Base-by-base conservation (phyloP, 2,329 filamentous ascomycete genomes). In the Beauveria scarabaeidicola region DNA sequence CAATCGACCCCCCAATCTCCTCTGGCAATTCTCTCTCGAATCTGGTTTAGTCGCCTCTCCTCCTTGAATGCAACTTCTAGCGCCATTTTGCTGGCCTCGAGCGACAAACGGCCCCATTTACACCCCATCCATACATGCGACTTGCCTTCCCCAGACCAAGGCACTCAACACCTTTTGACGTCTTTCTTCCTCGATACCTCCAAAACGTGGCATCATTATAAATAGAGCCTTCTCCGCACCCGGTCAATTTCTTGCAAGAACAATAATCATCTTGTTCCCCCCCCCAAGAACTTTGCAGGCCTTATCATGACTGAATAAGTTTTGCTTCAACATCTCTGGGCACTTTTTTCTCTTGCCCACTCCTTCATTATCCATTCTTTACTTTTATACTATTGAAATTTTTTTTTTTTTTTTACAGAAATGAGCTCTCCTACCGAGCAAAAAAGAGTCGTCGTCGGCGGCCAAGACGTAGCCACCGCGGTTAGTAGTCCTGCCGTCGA, bases 231-330 rank as follows among this genome's bases (percentile, higher is more conserved):
- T n/a, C 21, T 25, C 46, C 27, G n/a, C 56, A 50, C 40, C 46
- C 25, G 27, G 44, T 25, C 2, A 41, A 15, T 36, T 36, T 43
- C 19, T 43, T 46, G 27, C 40, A 29, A 21, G 19, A 36, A 44
- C 25, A 10, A 21, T n/a, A 10, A 21, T n/a, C 25, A 23, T 21
- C 15, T 32, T 21, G 13, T n/a, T 46, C n/a, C 47, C 47, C 47
- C 47, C 38, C 25, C 25, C 25, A 11, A 32, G 36, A 48, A 52
- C 56, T 10, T 10, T 13, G 21, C 57, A 51, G 32, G 46, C 56
- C 44, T 41, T 41, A 41, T 13, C 47, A 58, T 58, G 56, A 52
- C 27, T 46, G 38, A 46, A 46, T 58, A 58, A 46, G 19, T 48
- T 17, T 25, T 9, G 19, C n/a, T 23, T 41, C 13, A 11, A 11